phyloP scores from a whole-genome alignment of 768 basidiomycete genomes.

The Artomyces pyxidatus region DNA sequence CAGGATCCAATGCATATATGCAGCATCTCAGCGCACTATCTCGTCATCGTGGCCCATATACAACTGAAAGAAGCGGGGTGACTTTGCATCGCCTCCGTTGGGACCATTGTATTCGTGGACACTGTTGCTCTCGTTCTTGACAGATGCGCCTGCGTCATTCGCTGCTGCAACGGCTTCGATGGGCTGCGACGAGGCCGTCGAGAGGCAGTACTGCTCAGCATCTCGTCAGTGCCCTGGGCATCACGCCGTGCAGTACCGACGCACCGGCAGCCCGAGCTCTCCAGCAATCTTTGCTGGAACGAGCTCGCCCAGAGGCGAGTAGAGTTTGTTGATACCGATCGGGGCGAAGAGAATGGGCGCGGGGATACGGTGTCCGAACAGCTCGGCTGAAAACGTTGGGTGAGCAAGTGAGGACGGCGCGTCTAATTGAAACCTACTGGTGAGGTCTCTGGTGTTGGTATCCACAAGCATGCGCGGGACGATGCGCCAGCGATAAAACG shows the following conservation, averaged over 20 bases:
- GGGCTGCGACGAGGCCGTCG: slow-evolving; percentile 41
- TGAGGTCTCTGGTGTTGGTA: slow-evolving; percentile 39
- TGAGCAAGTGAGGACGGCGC: not conserved
- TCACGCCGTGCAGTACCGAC: not conserved
- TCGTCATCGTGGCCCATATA: slow-evolving; percentile 51
- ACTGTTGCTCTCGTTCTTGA: slow-evolving; percentile 29
- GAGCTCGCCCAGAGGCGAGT: slow-evolving; percentile 37
- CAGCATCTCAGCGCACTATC: slow-evolving; percentile 23
- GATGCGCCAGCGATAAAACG: slow-evolving; percentile 47
- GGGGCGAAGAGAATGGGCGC: slow-evolving; percentile 49
- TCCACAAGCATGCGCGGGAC: slow-evolving; percentile 50
- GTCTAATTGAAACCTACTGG: slow-evolving; percentile 23
- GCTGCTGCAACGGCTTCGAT: slow-evolving; percentile 44
- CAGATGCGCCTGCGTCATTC: slow-evolving; percentile 34
- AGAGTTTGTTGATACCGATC: slow-evolving; percentile 47
- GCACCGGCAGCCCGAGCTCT: slow-evolving; percentile 36
- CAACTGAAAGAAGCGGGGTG: slow-evolving; percentile 46
- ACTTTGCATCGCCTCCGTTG: slow-evolving; percentile 27
- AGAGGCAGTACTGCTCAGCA: slow-evolving; percentile 35
- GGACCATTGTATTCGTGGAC: slow-evolving; percentile 27
- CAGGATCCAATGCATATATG: not conserved
- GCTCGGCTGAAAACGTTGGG: not conserved
- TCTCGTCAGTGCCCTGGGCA: slow-evolving; percentile 2
- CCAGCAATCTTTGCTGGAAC: slow-evolving; percentile 39
- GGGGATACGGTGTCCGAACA: slow-evolving; percentile 40